phyloP scores from a whole-genome alignment of 805 yeast species.

The Zygosaccharomyces bisporus region DNA sequence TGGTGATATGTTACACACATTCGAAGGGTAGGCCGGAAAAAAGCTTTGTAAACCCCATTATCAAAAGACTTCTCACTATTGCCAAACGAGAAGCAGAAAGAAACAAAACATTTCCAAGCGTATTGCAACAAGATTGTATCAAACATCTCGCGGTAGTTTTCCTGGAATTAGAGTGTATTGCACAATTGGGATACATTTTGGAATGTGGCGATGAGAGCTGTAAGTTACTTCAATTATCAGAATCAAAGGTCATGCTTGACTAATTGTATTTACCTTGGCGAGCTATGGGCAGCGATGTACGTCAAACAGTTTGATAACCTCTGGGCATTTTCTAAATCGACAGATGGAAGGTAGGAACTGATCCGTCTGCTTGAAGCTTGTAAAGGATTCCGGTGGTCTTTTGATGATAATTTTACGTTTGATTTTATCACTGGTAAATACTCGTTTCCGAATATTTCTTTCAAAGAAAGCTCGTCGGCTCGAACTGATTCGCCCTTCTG shows the following conservation, averaged over 20 bases:
- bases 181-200: conserved; percentile 4
- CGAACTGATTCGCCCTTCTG: background rate
- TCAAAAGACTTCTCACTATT: conserved; percentile 16
- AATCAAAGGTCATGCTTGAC: conserved; percentile 5
- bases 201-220: conserved; percentile 1
- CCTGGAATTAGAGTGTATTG: conserved; percentile 15
- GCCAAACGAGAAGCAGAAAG: conserved; percentile 7
- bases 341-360: conserved; percentile 8
- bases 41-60: conserved; percentile 15
- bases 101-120: background rate
- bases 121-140: conserved; percentile 12
- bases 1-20: conserved; percentile 10
- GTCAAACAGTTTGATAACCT: conserved; percentile 12
- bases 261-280: background rate
- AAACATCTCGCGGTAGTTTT: conserved; percentile 24
- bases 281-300: conserved; percentile 2
- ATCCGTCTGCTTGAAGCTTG: background rate
- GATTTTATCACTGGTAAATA: conserved; percentile 7
- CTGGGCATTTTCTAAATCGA: conserved; percentile 13
- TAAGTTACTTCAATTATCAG: conserved; percentile 5
- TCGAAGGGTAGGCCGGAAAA: conserved; percentile 6
- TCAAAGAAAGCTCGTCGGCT: conserved; percentile 6
- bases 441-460: conserved; percentile 11
- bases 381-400: background rate
- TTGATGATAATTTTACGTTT: background rate